Evolutionary conservation across 495 filamentous ascomycete species (phyloP), one percentile per base, ranked within the genome.

Genomic region (Neurospora sp.): DNA sequence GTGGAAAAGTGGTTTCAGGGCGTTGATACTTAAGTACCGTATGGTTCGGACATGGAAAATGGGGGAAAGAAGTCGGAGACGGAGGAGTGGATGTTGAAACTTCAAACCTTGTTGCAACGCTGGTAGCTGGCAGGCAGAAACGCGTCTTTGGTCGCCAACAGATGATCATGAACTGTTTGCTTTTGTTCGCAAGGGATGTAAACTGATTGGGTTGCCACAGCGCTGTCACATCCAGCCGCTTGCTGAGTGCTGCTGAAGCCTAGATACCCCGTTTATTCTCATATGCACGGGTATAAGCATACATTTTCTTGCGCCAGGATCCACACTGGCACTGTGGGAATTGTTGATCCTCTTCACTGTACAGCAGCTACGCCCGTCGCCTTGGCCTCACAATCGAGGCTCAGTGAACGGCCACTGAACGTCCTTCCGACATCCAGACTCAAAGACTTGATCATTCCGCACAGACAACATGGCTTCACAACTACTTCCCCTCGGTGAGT

Each of bases 401-500:
- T 38, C 40, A 27, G 68, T 45, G 40, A 71, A 48, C 42, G 8
- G 31, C 35, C n/a, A 41, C 22, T 37, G 42, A 65, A 40, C 31
- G 31, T 16, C 45, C 17, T 69, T 59, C 20, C 31, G 22, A 71
- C 44, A 65, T 65, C 53, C 27, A 37, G 53, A 65, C 53, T 17
- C 14, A 17, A 48, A 76, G 69, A 69, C 70, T 44, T 71, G 38
- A 35, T 31, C 53, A 53, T 22, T 16, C 69, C 61, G 31, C 20
- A 69, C 38, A 69, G 59, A 76, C 76, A 74, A 71, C 73, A 94
- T 94, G 92, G 89, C 92, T 27, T 93, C 92, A 40, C 92, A 94
- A 83, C 88, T 94, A 45, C 89, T 94, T 48, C 92, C 92, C 69
- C 85, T 94, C 70, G 92, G 92, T 93, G 82, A 69, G 76, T 73